Conservation (phyloP, 371 early-diverging fungal genomes). For the Syncephalis fuscata region DNA sequence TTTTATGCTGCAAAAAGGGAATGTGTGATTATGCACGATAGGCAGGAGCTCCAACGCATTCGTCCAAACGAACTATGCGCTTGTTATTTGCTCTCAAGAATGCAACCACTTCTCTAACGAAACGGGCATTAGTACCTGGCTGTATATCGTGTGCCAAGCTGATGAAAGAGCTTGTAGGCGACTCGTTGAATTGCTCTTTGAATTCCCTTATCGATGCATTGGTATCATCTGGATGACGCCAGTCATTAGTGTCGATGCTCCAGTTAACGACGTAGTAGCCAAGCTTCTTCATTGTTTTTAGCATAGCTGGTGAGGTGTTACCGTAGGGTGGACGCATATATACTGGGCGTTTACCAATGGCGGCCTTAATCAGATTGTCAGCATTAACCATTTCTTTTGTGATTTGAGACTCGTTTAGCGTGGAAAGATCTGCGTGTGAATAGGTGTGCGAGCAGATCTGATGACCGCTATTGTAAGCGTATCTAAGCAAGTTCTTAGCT, state of each 20-base stretch:
- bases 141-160: too few species aligned
- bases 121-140: too few species aligned
- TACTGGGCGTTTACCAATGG: constrained; percentile 20
- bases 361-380: constrained; percentile 12
- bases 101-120: too few species aligned
- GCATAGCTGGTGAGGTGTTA: neutral
- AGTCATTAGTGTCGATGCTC: constrained; percentile 11
- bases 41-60: too few species aligned
- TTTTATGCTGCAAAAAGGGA: too few species aligned
- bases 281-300: neutral
- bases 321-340: constrained; percentile 21
- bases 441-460: constrained; percentile 32
- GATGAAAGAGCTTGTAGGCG: too few species aligned
- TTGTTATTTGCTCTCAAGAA: too few species aligned
- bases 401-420: constrained; percentile 15
- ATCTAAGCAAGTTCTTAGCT: neutral
- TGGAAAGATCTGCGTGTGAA: constrained; percentile 22
- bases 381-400: constrained; percentile 6
- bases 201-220: too few species aligned
- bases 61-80: too few species aligned
- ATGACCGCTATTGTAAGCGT: constrained; percentile 15
- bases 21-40: too few species aligned
- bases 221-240: constrained; percentile 2
- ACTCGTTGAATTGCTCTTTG: too few species aligned
- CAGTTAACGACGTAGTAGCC: constrained; percentile 5